Evolutionary conservation across 2,329 filamentous ascomycete genomes (phyloP).

Genomic region (Cladobotryum protrusum): DNA sequence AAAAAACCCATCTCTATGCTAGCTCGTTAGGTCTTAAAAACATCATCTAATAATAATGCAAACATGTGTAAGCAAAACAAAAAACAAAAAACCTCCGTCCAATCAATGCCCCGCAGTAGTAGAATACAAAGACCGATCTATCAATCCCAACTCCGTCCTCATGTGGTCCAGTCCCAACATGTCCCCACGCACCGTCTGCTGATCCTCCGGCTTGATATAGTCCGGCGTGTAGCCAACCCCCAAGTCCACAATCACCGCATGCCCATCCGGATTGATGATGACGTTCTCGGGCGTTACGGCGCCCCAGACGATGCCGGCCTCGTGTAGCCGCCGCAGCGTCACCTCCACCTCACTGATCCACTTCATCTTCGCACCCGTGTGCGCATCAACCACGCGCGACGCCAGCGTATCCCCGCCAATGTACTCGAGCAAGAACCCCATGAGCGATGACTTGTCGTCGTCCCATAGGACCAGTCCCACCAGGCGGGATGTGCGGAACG

Average conservation of each 20-base stretch:
- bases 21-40: no score
- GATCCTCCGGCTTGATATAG: neutral
- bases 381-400: neutral
- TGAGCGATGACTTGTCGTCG: constrained; percentile 10
- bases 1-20: neutral
- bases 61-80: neutral
- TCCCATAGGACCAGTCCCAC: constrained; percentile 16
- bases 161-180: constrained; percentile 9
- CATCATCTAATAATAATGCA: neutral
- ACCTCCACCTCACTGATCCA: constrained; percentile 15
- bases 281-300: constrained; percentile 13
- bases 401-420: constrained; percentile 12
- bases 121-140: neutral
- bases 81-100: neutral
- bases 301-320: constrained; percentile 13
- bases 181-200: constrained; percentile 5
- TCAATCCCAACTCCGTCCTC: constrained; percentile 4
- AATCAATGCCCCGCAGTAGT: neutral
- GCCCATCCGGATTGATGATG: constrained; percentile 9
- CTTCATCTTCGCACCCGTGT: constrained; percentile 5
- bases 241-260: constrained; percentile 13
- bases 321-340: constrained; percentile 12
- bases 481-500: constrained; percentile 18
- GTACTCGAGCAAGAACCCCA: constrained; percentile 15
- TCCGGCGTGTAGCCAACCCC: constrained; percentile 9